A percentile compares a stretch with the other conserved stretches of the same genome.
These are phyloP conservation scores for Penicillium atrosanguineum DNA, from an alignment of 495 filamentous ascomycete species.

Conservation along the genomic window DNA sequence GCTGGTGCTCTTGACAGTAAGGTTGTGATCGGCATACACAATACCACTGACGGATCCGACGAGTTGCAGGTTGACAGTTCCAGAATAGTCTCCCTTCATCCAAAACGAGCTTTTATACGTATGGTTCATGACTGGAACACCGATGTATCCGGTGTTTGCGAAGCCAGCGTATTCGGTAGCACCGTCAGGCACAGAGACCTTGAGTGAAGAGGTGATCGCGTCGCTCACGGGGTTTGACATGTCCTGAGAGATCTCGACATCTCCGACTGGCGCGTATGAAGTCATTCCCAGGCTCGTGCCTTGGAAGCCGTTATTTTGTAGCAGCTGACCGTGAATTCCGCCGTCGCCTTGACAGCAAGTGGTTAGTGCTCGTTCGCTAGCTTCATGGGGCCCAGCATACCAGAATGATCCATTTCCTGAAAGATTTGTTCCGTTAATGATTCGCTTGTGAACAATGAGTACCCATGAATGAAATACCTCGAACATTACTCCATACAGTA, in stretches of 20 bases:
- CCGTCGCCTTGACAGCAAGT: slow-evolving; percentile 48
- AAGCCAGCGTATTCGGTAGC: slow-evolving; percentile 50
- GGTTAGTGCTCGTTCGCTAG: not conserved
- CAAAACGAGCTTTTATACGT: slow-evolving; percentile 57
- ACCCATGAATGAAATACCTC: slow-evolving; percentile 32
- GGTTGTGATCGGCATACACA: slow-evolving; percentile 36
- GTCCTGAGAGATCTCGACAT: slow-evolving; percentile 49
- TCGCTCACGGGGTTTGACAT: slow-evolving; percentile 49
- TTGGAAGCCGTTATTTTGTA: slow-evolving; percentile 73
- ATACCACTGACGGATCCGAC: slow-evolving; percentile 29
- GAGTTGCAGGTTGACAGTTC: slow-evolving; percentile 29
- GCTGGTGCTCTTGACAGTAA: slow-evolving; percentile 28
- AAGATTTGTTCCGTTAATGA: not conserved
- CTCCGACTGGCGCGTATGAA: slow-evolving; percentile 54
- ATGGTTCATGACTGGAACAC: slow-evolving; percentile 51
- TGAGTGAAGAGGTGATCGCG: slow-evolving; percentile 56
- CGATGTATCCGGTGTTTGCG: slow-evolving; percentile 59
- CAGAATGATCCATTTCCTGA: slow-evolving; percentile 70
- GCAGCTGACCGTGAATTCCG: slow-evolving; percentile 72
- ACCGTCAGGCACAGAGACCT: slow-evolving; percentile 42
- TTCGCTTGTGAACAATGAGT: not conserved
- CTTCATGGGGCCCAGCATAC: slow-evolving; percentile 19
- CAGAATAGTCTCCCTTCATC: slow-evolving; percentile 44
- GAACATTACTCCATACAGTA: slow-evolving; percentile 62
- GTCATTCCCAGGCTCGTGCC: slow-evolving; percentile 47